Percentiles rank a stretch among this genome's conserved stretches.
phyloP scores from a whole-genome alignment of 345 rosid genomes.

The Pugionium dolabratum region DNA sequence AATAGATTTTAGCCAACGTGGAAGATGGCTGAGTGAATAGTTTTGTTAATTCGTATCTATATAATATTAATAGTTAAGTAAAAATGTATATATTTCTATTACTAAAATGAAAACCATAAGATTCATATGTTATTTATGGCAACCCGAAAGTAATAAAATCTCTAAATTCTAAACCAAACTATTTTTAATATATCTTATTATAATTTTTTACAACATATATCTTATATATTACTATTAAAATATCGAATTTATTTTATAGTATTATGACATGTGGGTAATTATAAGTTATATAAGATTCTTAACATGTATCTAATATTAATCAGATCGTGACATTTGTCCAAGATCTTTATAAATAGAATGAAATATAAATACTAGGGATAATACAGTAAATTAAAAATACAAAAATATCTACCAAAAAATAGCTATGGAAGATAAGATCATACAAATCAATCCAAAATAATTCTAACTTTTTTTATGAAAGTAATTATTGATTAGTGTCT shows the following conservation, averaged over 20 bases:
- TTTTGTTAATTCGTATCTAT: slow-evolving; percentile 7
- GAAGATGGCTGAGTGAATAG: neutral
- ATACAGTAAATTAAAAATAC: neutral
- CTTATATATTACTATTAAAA: neutral
- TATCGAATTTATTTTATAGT: neutral
- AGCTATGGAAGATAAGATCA: neutral
- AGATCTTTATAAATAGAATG: neutral
- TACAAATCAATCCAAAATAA: neutral
- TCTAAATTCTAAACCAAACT: neutral
- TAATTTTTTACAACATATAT: neutral
- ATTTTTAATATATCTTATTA: neutral
- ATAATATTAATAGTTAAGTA: slow-evolving; percentile 3
- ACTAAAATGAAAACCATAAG: slow-evolving; percentile 13
- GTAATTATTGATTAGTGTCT: neutral
- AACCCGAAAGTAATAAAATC: slow-evolving; percentile 3
- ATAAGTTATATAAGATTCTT: neutral
- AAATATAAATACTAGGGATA: neutral
- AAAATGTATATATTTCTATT: slow-evolving; percentile 1
- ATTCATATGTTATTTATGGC: slow-evolving; percentile 3
- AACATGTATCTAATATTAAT: neutral
- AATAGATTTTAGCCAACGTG: slow-evolving; percentile 13
- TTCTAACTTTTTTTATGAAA: too few relatives aligned
- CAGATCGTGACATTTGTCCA: neutral
- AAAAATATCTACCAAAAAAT: neutral
- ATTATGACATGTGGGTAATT: slow-evolving; percentile 11